Evolutionary conservation across 805 yeast species (phyloP).

Genomic region (Metschnikowia anglica): DNA sequence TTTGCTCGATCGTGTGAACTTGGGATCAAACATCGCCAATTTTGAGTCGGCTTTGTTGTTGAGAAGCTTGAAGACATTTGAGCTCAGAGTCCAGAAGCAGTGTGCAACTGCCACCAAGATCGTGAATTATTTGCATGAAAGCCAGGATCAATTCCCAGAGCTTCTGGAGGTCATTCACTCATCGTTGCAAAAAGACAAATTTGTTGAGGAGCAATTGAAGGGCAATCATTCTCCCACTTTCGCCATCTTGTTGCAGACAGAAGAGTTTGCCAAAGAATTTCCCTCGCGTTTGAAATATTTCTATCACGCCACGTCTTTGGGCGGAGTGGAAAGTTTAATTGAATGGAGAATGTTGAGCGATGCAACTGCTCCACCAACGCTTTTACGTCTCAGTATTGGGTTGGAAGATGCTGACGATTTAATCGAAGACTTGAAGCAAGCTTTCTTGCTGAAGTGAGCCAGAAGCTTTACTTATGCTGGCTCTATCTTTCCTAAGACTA

Average conservation of each 20-base stretch:
- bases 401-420: conserved; percentile 75
- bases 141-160: conserved; percentile 47
- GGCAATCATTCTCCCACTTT: conserved; percentile 74
- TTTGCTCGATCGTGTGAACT: conserved; percentile 58
- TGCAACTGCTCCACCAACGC: conserved; percentile 48
- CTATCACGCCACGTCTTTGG: conserved; percentile 90
- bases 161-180: conserved; percentile 64
- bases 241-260: conserved; percentile 52
- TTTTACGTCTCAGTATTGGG: conserved; percentile 79
- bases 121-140: conserved; percentile 56
- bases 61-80: conserved; percentile 79
- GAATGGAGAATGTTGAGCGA: conserved; percentile 86
- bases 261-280: conserved; percentile 56
- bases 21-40: conserved; percentile 80
- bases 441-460: conserved; percentile 31
- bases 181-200: conserved; percentile 70
- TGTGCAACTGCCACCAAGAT: conserved; percentile 58
- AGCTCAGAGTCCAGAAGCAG: conserved; percentile 68
- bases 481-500: too few species aligned
- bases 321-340: conserved; percentile 86
- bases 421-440: conserved; percentile 68
- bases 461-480: too few species aligned
- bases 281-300: conserved; percentile 69
- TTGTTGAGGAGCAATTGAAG: conserved; percentile 62
- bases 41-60: conserved; percentile 72